These are phyloP conservation scores for Carex myosuroides DNA, from an alignment of 176 grass and related monocot species.

Conservation along the genomic window DNA sequence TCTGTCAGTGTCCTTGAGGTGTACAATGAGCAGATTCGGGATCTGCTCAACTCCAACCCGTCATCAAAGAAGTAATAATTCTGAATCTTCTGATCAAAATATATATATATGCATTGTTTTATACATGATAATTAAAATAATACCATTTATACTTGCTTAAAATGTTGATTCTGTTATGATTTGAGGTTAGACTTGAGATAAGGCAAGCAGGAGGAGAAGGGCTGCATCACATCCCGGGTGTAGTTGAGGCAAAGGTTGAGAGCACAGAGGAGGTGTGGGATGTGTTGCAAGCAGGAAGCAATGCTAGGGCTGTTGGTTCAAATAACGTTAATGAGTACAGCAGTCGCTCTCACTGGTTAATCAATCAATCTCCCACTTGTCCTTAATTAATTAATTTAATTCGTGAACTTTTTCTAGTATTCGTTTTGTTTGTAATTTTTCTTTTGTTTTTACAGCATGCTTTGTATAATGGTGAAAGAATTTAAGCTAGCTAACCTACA, in stretches of 20 bases:
- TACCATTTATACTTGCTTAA: too few relatives aligned
- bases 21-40: slow-evolving; percentile 93
- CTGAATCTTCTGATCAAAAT: neutral
- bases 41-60: slow-evolving; percentile 55
- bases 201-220: slow-evolving; percentile 71
- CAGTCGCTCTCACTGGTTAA: slow-evolving; percentile 94
- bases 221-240: slow-evolving; percentile 70
- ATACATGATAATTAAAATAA: too few relatives aligned
- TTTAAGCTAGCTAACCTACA: too few relatives aligned
- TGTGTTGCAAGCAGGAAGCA: slow-evolving; percentile 72
- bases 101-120: too few relatives aligned
- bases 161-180: too few relatives aligned
- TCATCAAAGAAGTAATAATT: slow-evolving; percentile 85
- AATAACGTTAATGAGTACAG: slow-evolving; percentile 98
- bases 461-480: slow-evolving; percentile 74
- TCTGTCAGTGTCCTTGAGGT: slow-evolving; percentile 94
- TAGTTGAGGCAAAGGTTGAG: slow-evolving; percentile 79
- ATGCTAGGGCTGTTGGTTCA: slow-evolving; percentile 87
- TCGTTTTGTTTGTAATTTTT: neutral
- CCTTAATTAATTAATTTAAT: neutral
- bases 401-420: neutral
- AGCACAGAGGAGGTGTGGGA: slow-evolving; percentile 79
- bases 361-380: neutral
- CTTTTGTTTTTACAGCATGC: slow-evolving; percentile 57
- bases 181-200: slow-evolving; percentile 64